Evolutionary conservation across 768 basidiomycete genomes (phyloP).

Genomic region (Pleurotus giganteus): DNA sequence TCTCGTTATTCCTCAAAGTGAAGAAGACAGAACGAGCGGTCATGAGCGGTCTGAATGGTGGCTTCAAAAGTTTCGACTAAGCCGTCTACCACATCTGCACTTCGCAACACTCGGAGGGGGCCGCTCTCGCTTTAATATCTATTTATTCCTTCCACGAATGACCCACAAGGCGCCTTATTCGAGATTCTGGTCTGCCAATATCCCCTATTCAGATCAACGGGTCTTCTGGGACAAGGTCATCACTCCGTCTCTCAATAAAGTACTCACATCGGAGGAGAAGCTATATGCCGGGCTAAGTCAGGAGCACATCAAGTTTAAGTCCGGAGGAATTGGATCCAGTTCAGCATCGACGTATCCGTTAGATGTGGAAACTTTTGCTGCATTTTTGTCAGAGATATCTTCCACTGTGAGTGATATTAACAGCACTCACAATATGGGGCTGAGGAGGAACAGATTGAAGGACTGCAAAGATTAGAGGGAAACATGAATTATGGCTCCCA

Average conservation of each 20-base stretch:
- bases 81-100: constrained; percentile 15
- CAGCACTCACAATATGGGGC: background rate
- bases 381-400: background rate
- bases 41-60: constrained; percentile 11
- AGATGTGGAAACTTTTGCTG: background rate
- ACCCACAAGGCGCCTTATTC: constrained; percentile 13
- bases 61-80: background rate
- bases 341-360: background rate
- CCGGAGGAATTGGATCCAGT: background rate
- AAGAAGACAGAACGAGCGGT: background rate
- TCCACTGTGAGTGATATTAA: background rate
- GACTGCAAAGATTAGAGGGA: too few species aligned
- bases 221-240: constrained; percentile 14
- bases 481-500: background rate
- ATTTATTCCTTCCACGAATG: constrained; percentile 19
- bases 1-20: constrained; percentile 12
- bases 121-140: constrained; percentile 10
- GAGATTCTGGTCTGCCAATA: constrained; percentile 7
- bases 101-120: constrained; percentile 15
- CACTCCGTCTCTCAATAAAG: constrained; percentile 6
- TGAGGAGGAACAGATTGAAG: too few species aligned
- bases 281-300: constrained; percentile 8
- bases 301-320: constrained; percentile 14
- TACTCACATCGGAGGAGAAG: background rate
- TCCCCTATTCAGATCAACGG: constrained; percentile 14